Percentiles rank a stretch among this genome's conserved stretches.
Conservation (phyloP, 163 green algal genomes). For the Scenedesmus sp. region DNA sequence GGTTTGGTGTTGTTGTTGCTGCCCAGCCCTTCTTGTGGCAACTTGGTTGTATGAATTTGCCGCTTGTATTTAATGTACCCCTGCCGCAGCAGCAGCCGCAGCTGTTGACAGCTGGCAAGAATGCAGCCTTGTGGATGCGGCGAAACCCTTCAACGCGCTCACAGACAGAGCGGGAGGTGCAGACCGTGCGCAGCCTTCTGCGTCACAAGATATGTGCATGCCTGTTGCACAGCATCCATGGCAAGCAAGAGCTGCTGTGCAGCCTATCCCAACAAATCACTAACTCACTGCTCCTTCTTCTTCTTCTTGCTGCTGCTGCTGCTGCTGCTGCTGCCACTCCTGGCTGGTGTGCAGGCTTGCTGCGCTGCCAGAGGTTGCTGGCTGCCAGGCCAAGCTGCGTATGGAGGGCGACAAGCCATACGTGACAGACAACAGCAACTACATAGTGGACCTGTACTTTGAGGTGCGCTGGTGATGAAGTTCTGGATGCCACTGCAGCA, state of each 20-base stretch:
- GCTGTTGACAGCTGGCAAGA: too few species aligned
- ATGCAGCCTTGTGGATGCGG: too few species aligned
- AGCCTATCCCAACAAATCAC: background rate
- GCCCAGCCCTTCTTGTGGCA: too few species aligned
- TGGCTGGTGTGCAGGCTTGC: slow-evolving; percentile 44
- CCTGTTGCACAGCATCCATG: background rate
- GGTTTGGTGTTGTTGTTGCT: background rate
- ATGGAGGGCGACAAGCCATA: slow-evolving; percentile 97
- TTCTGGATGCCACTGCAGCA: too few species aligned
- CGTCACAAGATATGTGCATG: too few species aligned
- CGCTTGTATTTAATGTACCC: too few species aligned
- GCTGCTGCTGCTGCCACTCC: background rate
- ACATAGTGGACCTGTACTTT: slow-evolving; percentile 99
- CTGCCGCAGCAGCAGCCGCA: too few species aligned
- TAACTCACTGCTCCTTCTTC: background rate
- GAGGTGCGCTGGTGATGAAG: slow-evolving; percentile 51
- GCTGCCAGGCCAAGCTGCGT: slow-evolving; percentile 90
- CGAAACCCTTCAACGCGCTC: too few species aligned
- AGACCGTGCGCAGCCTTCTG: too few species aligned
- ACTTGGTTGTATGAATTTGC: too few species aligned
- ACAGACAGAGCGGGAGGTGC: too few species aligned
- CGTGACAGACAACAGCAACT: slow-evolving; percentile 99
- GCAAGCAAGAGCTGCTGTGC: background rate
- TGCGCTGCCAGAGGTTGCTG: slow-evolving; percentile 81
- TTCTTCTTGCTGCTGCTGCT: background rate